phyloP scores from a whole-genome alignment of 345 rosid species.

The Brassica nigra region DNA sequence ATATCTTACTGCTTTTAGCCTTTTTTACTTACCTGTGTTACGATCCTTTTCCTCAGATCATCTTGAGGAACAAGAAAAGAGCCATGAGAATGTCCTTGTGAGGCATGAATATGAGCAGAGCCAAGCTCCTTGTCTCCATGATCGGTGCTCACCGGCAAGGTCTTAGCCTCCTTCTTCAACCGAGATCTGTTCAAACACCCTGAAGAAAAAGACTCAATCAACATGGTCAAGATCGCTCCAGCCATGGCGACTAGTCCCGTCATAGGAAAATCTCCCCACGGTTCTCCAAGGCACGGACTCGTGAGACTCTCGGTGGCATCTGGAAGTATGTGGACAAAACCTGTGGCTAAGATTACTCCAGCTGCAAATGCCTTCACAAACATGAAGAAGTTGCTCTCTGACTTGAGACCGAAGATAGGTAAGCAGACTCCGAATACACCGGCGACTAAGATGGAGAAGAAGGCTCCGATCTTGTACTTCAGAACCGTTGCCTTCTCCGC shows the following conservation, averaged over 20 bases:
- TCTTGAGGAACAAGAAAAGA: conserved; percentile 35
- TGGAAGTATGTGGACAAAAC: conserved; percentile 67
- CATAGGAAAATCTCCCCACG: conserved; percentile 64
- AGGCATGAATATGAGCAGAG: conserved; percentile 58
- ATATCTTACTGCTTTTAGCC: neutral
- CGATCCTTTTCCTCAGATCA: conserved; percentile 45
- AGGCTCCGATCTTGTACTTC: conserved; percentile 47
- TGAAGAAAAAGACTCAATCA: conserved; percentile 60
- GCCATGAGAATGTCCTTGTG: conserved; percentile 65
- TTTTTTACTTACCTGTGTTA: conserved; percentile 37
- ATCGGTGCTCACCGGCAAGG: conserved; percentile 23
- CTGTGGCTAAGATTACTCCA: conserved; percentile 67
- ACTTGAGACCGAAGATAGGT: conserved; percentile 53
- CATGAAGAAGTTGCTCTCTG: conserved; percentile 61
- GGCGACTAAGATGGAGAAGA: conserved; percentile 56
- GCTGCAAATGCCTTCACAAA: conserved; percentile 68
- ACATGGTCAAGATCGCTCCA: conserved; percentile 53
- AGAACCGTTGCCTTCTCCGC: conserved; percentile 36
- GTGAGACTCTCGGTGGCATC: conserved; percentile 58
- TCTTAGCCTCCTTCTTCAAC: conserved; percentile 31
- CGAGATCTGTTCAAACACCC: conserved; percentile 46
- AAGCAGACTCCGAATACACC: conserved; percentile 59
- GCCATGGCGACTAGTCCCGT: conserved; percentile 64
- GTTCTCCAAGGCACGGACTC: conserved; percentile 51
- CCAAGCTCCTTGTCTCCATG: conserved; percentile 17